Base-by-base conservation (phyloP, 805 yeast genomes). In the Barnettozyma vustinii region DNA sequence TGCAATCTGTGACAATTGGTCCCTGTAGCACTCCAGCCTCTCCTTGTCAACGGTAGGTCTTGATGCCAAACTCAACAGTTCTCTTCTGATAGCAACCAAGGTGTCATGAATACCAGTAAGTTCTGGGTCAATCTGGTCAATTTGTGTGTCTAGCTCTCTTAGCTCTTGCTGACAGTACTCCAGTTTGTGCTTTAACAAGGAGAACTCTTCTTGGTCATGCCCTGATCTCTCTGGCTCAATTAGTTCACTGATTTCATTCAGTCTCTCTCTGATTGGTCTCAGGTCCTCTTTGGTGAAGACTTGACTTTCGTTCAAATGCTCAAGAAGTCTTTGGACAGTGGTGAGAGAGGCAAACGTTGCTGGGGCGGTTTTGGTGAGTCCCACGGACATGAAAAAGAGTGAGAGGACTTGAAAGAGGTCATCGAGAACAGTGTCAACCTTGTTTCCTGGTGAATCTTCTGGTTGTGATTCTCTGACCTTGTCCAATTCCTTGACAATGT, bases 291-390 rank as follows among this genome's bases (percentile, higher is more conserved):
- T 80, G 1, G 97, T 90, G 66, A 83, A 92, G 19, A 87, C 88
- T 48, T 81, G 82, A 44, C 87, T 79, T 62, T 87, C 96, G 55
- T 80, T 78, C 52, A 92, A 70, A 67, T 92, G 98, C 54, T 81
- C 87, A 56, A 94, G 73, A 50, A 94, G 70, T 56, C 94, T 81
- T 67, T 84, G 84, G 19, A 94, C 96, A 0, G 98, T 89, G 39
- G 90, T 76, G 39, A 92, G 70, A 3, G 96, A 87, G 6, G 96
- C 92, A 67, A 87, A 94, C 1, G 96, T 87, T 5, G 97, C 96
- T 1, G 98, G 96, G 1, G 97, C 96, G 33, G 89, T 78, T 57
- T 89, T 84, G 42, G 86, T 85, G 57, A 89, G 72, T 3, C 99
- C 99, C 51, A 95, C 94, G 2, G 98, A 88, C 60, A 92, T 79